Base-by-base conservation (phyloP, 192 early-diverging fungal species). In the Phlyctochytrium arcticum region DNA sequence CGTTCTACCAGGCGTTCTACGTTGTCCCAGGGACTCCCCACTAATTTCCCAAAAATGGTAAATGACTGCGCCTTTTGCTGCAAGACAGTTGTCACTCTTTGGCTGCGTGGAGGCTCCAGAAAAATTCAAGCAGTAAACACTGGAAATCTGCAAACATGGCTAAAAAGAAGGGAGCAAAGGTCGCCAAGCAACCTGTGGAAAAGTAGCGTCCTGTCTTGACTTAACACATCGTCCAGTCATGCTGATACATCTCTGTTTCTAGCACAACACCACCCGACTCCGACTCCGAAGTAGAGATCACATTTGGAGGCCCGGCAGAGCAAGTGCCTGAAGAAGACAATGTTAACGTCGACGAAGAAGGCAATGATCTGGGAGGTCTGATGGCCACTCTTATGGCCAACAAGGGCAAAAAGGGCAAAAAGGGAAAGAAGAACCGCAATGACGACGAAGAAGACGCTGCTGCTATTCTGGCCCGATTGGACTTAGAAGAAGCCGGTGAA, bases 311-410 rank as follows among this genome's bases (percentile, higher is more conserved):
- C 19, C 15, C 19, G 15, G 15, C 50, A 57, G 53, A 59, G 5
- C 62, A 37, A 27, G 65, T 51, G 9, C 53, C 27, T 19, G 24
- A 31, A 21, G 70, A 34, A 3, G n/a, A n/a, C n/a, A 44, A 48
- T 4, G 6, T 59, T 49, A 74, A 77, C 60, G 57, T 68, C 17
- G 80, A 82, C 48, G 79, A 75, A 26, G 79, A 86, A 32, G 82
- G 86, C 4, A 88, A 88, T 65, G 85, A 87, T 34, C 78, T 88
- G 23, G 87, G 87, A 36, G 86, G 88, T 46, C 73, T 88, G 19
- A 88, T 88, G 87, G 73, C 84, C 59, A 71, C 60, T 50, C 69
- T 77, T 32, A 76, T 78, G 57, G 72, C 70, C 54, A 71, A 31
- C 51, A 77, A 68, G 54, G 64, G 39, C 24, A 75, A 33, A 62